These are phyloP conservation scores for Clathrospora elynae DNA, from an alignment of 2,329 filamentous ascomycete species.

Conservation along the genomic window DNA sequence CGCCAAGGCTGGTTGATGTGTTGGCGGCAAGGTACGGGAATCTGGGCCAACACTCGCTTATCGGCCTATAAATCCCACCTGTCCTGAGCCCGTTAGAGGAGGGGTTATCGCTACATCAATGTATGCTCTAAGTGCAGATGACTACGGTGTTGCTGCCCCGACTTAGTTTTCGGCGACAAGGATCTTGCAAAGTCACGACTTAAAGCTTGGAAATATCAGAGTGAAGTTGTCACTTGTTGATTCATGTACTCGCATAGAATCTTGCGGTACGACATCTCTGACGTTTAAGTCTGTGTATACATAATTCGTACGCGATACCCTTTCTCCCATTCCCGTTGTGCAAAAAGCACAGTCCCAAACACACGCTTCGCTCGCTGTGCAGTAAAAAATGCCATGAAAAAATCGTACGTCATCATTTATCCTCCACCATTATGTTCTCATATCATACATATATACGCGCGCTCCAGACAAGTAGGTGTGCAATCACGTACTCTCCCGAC, in stretches of 20 bases:
- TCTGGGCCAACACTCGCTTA: no score
- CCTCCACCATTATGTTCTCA: no score
- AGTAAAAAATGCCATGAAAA: constrained; percentile 2
- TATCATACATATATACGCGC: background rate
- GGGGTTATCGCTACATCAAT: no score
- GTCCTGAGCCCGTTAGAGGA: no score
- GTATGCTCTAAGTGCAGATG: no score
- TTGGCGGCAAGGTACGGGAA: no score
- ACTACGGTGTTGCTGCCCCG: no score
- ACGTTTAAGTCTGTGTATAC: constrained; percentile 1
- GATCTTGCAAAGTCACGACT: no score
- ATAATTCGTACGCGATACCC: background rate
- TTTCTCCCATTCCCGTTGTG: background rate
- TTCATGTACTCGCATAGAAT: background rate
- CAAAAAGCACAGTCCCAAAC: background rate
- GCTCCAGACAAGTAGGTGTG: background rate
- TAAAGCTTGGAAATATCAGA: background rate
- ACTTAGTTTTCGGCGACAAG: no score
- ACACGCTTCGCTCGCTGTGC: constrained; percentile 14
- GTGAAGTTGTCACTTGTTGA: background rate
- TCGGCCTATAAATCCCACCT: no score
- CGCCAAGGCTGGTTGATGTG: no score
- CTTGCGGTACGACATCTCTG: background rate
- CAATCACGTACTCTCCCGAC: constrained; percentile 19
- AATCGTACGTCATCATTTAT: background rate